These are phyloP conservation scores for Alternaria atra DNA, from an alignment of 2,329 filamentous ascomycete species.

Conservation along the genomic window DNA sequence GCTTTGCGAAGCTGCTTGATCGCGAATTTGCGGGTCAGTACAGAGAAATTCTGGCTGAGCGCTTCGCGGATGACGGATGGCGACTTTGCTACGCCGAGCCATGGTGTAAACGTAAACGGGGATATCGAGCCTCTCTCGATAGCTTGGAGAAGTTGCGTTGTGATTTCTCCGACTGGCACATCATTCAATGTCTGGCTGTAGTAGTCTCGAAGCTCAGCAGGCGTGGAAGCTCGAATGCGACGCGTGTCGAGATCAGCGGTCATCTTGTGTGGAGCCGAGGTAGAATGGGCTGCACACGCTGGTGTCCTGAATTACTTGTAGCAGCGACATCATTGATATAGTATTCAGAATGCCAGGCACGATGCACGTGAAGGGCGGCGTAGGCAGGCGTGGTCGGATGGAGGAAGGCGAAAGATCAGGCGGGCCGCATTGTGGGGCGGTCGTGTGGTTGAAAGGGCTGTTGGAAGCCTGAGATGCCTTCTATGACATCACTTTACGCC, in stretches of 20 bases:
- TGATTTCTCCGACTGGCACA: constrained; percentile 7
- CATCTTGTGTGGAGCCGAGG: constrained; percentile 7
- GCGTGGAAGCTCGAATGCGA: constrained; percentile 14
- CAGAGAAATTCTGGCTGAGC: constrained; percentile 35
- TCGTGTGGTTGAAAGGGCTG: background rate
- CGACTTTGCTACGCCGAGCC: constrained; percentile 37
- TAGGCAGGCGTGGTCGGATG: background rate
- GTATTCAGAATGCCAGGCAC: background rate
- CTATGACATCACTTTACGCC: background rate
- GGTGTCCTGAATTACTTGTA: background rate
- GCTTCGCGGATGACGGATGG: constrained; percentile 24
- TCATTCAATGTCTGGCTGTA: background rate
- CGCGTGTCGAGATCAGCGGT: constrained; percentile 5
- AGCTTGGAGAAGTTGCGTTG: constrained; percentile 17
- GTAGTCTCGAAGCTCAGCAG: constrained; percentile 17
- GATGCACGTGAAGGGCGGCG: background rate
- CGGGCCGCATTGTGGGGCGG: background rate
- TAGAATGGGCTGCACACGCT: background rate
- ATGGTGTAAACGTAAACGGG: constrained; percentile 30
- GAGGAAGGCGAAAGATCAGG: constrained; percentile 1
- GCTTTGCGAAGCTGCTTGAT: constrained; percentile 32
- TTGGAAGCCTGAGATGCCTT: background rate
- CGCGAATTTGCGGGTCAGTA: constrained; percentile 28
- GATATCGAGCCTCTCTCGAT: constrained; percentile 29
- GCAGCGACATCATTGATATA: background rate